Base-by-base conservation (phyloP, 495 filamentous ascomycete species). In the Haplographium delicatum region DNA sequence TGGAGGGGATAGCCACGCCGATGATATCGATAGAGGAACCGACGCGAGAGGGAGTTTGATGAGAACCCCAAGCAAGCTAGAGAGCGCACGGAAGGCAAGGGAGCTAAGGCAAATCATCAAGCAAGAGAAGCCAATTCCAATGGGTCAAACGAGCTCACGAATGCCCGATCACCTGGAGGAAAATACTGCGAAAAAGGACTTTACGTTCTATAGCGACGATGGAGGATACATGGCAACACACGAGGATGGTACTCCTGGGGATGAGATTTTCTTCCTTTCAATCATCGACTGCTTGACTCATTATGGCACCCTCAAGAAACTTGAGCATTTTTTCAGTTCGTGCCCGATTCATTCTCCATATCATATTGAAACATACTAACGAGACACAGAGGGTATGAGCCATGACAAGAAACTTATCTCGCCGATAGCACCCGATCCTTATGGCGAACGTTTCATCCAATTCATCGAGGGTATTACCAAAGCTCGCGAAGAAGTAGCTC, bases 271-370 rank as follows among this genome's bases (percentile, higher is more conserved):
- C 60, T 99, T 97, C 63, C 78, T 99, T 5, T 93, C 93, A 9
- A 93, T 99, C 54, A 97, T 97, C 62, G 94, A 97, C 66, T 97
- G 91, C 64, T 68, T 99, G 62, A 99, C 93, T 31, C 88, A 96
- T 68, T 62, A 59, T 47, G 60, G 60, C 22, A 57, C 50, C 0
- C 42, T 59, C 3, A 58, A 54, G 27, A 54, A 52, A 42, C 31
- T 59, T 33, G 56, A 60, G 42, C 49, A 57, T 53, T 48, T 61
- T 3, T 57, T 51, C 31, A 54, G 58, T 61, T 42, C n/a, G 58
- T 53, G 5, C 9, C 11, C 20, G n/a, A n/a, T n/a, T n/a, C 19
- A 39, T 26, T 19, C 25, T n/a, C 11, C n/a, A 5, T 25, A 34
- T 25, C 19, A 33, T 26, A 9, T n/a, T 22, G n/a, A 20, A 34